Percentiles rank a stretch among this genome's conserved stretches.
phyloP scores from a whole-genome alignment of 1,284 basidiomycete genomes.

The Trichosporon asahii region DNA sequence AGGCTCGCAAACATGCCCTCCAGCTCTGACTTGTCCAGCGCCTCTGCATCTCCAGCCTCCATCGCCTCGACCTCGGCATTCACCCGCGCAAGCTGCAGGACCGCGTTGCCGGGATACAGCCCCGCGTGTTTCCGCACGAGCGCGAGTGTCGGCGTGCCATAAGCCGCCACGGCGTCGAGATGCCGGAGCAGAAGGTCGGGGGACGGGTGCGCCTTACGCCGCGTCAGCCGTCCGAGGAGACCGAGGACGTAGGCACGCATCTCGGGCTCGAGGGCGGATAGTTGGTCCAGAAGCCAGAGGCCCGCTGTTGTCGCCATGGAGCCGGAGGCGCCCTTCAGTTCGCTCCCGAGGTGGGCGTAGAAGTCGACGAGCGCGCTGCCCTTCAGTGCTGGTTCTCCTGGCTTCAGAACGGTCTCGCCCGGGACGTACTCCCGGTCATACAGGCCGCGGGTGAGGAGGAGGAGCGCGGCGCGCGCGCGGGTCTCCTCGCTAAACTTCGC shows the following conservation, averaged over 20 bases:
- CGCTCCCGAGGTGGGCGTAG: conserved; percentile 36
- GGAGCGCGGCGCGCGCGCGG: conserved; percentile 29
- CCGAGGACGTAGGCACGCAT: conserved; percentile 38
- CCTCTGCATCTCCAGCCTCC: background rate
- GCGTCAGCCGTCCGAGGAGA: conserved; percentile 18
- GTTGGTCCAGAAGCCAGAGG: conserved; percentile 34
- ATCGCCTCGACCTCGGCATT: conserved; percentile 23
- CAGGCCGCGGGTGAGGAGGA: conserved; percentile 35
- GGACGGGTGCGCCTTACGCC: conserved; percentile 37
- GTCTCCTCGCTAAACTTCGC: background rate
- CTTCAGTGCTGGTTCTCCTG: conserved; percentile 25
- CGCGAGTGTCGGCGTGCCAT: conserved; percentile 17
- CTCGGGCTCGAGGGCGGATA: conserved; percentile 31
- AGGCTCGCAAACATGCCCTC: conserved; percentile 27
- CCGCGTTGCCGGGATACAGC: conserved; percentile 32
- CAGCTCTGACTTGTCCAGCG: background rate
- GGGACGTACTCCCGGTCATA: conserved; percentile 46
- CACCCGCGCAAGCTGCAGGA: conserved; percentile 33
- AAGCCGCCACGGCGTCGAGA: conserved; percentile 26
- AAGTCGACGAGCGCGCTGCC: conserved; percentile 42
- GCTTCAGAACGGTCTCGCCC: conserved; percentile 23
- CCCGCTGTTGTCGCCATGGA: conserved; percentile 23
- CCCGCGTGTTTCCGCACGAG: conserved; percentile 31
- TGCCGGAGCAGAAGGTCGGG: conserved; percentile 39
- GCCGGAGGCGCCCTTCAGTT: conserved; percentile 31